Base-by-base conservation (phyloP, 1,139 yeast genomes). In the Nakaseomyces sp. region DNA sequence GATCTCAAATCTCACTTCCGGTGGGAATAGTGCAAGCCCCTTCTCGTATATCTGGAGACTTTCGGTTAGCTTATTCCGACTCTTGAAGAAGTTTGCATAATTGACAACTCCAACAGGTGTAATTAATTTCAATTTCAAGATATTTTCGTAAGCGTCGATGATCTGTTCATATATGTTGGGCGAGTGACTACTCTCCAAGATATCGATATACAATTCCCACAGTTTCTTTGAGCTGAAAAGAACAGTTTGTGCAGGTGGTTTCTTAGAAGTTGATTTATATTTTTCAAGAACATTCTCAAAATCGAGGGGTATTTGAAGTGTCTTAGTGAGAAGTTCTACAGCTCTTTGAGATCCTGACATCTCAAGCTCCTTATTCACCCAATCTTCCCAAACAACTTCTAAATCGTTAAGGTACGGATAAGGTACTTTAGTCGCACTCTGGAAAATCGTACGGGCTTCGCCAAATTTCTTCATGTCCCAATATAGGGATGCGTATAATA, bases 151-250 rank as follows among this genome's bases (percentile, higher is more conserved):
- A 1, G 79, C 76, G 1, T 58, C 55, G 40, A 69, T 58, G 0
- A 73, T 69, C 28, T 64, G 66, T 2, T 60, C 67, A 5, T 76
- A 73, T 15, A 44, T 26, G 10, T 43, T 26, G 4, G 33, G 37
- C 13, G 36, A 19, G 5, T 55, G 57, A 37, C 74, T 67, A 18
- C 85, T 74, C 60, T 85, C 94, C 17, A 82, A 70, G 22, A 86
- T 61, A 55, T 87, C 96, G 29, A 87, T 63, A 57, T 84, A 86
- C 50, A 77, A 77, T 6, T 76, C 66, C 96, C 96, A 88, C 3
- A 87, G 62, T 46, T 74, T 75, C 42, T 69, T 66, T 4, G 85
- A 78, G 53, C 76, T 79, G 56, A 75, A 79, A 3, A 82, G 56
- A 20, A 86, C 64, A 26, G 72, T 66, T 50, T 82, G 87, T 0